These are phyloP conservation scores for Candida orba DNA, from an alignment of 805 yeast species.

Conservation along the genomic window DNA sequence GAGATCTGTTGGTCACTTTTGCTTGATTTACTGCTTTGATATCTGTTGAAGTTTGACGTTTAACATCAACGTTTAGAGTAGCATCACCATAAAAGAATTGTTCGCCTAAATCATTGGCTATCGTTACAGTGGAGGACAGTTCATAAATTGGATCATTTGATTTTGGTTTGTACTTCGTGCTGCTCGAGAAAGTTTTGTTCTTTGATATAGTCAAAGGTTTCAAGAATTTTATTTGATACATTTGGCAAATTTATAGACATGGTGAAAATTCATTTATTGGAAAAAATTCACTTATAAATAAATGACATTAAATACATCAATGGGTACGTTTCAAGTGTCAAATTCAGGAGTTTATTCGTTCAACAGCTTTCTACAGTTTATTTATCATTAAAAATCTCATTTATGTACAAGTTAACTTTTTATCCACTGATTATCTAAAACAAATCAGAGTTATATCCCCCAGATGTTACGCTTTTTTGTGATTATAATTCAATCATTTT, in stretches of 20 bases:
- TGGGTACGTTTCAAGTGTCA: no score
- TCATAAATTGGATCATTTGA: constrained; percentile 11
- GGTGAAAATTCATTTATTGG: no score
- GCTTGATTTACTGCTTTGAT: neutral
- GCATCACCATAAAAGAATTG: constrained; percentile 29
- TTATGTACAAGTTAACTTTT: no score
- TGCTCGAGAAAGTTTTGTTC: neutral
- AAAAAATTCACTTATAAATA: no score
- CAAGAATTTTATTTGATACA: constrained; percentile 30
- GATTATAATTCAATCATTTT: no score
- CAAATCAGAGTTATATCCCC: no score
- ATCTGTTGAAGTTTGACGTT: constrained; percentile 1
- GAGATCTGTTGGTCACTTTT: neutral
- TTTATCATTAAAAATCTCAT: no score
- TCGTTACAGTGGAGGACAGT: constrained; percentile 18
- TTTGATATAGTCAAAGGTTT: constrained; percentile 23
- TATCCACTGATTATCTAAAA: no score
- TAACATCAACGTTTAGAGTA: constrained; percentile 5
- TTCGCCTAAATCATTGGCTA: constrained; percentile 37
- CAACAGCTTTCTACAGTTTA: no score
- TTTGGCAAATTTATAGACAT: neutral
- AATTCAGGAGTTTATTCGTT: no score
- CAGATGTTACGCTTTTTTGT: no score
- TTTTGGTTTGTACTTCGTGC: constrained; percentile 2
- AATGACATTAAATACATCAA: no score